A percentile compares a stretch with the other conserved stretches of the same genome.
Evolutionary conservation across 805 yeast species (phyloP).

Genomic region (Osmozyma mogii): DNA sequence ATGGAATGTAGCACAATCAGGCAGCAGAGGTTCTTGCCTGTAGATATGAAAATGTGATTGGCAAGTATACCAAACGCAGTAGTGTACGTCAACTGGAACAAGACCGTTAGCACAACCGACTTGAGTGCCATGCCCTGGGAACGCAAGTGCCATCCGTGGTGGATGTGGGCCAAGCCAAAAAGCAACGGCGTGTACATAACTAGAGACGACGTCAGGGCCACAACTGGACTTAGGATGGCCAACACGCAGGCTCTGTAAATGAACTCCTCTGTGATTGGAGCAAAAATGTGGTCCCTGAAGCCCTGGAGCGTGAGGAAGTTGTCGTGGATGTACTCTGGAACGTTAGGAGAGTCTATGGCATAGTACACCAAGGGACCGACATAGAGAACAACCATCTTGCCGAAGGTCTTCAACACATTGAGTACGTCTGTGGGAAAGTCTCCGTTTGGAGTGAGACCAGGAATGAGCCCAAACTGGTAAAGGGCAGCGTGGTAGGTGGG

Average conservation of each 20-base stretch:
- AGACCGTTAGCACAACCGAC: slow-evolving; percentile 27
- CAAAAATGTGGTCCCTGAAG: slow-evolving; percentile 52
- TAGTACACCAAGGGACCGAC: slow-evolving; percentile 6
- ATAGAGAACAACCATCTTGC: slow-evolving; percentile 8
- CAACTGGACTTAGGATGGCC: slow-evolving; percentile 14
- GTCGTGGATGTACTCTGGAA: slow-evolving; percentile 12
- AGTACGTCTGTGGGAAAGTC: slow-evolving; percentile 7
- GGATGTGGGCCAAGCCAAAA: slow-evolving; percentile 74
- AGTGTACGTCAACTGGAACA: slow-evolving; percentile 58
- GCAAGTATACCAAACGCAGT: slow-evolving; percentile 65
- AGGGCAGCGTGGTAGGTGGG: slow-evolving; percentile 5
- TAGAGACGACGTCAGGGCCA: slow-evolving; percentile 2
- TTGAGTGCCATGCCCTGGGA: slow-evolving; percentile 13
- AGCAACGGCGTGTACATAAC: slow-evolving; percentile 37
- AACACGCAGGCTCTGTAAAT: slow-evolving; percentile 49
- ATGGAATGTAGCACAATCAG: slow-evolving; percentile 52
- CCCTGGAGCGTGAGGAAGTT: slow-evolving; percentile 29
- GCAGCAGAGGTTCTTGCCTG: slow-evolving; percentile 44
- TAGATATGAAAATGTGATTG: slow-evolving; percentile 43
- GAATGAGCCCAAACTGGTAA: slow-evolving; percentile 25
- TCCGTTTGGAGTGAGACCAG: slow-evolving; percentile 18
- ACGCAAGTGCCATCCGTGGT: slow-evolving; percentile 54
- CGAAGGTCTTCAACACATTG: slow-evolving; percentile 12
- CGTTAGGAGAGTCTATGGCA: slow-evolving; percentile 3
- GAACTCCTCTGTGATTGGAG: slow-evolving; percentile 75